phyloP scores from a whole-genome alignment of 306 rosid species.

The Glycine latifolia region DNA sequence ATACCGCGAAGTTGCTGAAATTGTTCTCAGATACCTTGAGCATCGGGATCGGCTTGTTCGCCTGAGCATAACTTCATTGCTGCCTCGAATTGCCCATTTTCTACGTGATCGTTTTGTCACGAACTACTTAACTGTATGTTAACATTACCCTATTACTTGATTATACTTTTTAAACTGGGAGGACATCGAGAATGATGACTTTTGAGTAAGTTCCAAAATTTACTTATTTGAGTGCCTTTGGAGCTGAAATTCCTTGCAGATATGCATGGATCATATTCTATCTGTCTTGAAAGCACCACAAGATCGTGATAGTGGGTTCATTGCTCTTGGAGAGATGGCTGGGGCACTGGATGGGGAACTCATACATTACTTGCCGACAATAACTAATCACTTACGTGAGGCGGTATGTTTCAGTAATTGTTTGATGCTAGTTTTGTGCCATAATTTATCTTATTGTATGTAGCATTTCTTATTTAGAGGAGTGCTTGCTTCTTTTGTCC shows the following conservation, averaged over 20 bases:
- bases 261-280: slow-evolving; percentile 98
- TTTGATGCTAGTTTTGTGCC: slow-evolving; percentile 31
- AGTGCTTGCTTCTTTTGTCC: slow-evolving; percentile 35
- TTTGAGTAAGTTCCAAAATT: slow-evolving; percentile 23
- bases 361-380: slow-evolving; percentile 84
- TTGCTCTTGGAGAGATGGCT: slow-evolving; percentile 99
- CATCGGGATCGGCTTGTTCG: slow-evolving; percentile 98
- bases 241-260: slow-evolving; percentile 70
- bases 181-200: slow-evolving; percentile 31
- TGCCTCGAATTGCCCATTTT: slow-evolving; percentile 98
- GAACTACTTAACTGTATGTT: slow-evolving; percentile 84
- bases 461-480: slow-evolving; percentile 33
- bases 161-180: slow-evolving; percentile 39
- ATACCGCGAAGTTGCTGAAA: slow-evolving; percentile 97
- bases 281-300: slow-evolving; percentile 90
- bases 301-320: slow-evolving; percentile 97
- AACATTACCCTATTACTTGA: slow-evolving; percentile 38
- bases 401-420: slow-evolving; percentile 69
- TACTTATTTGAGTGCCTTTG: slow-evolving; percentile 43
- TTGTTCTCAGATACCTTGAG: slow-evolving; percentile 92
- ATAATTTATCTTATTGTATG: slow-evolving; percentile 28
- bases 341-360: slow-evolving; percentile 98
- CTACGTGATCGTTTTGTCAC: slow-evolving; percentile 97
- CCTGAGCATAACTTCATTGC: slow-evolving; percentile 91
- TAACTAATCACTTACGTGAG: slow-evolving; percentile 84